Evolutionary conservation across 306 rosid species (phyloP).

Genomic region (Cicer pinnatifidum): DNA sequence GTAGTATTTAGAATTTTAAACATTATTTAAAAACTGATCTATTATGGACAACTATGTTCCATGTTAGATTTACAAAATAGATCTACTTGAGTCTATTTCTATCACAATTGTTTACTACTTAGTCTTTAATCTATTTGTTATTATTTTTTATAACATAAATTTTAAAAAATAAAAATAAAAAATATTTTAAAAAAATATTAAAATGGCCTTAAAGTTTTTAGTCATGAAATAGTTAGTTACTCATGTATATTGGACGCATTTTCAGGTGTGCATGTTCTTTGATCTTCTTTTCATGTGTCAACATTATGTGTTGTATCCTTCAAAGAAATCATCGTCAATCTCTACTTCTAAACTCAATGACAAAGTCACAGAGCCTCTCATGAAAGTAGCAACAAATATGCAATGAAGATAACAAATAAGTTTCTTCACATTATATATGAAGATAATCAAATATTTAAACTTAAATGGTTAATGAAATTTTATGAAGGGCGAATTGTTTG

Average conservation of each 20-base stretch:
- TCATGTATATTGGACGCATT: neutral
- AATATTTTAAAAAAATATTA: too few relatives aligned
- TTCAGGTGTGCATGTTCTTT: conserved; percentile 48
- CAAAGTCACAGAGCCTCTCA: conserved; percentile 42
- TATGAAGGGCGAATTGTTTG: too few relatives aligned
- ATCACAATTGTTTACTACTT: too few relatives aligned
- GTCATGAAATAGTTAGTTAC: conserved; percentile 3
- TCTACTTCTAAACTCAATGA: conserved; percentile 27
- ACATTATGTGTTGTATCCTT: conserved; percentile 48
- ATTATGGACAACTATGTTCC: too few relatives aligned
- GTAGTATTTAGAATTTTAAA: too few relatives aligned
- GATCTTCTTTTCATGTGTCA: conserved; percentile 50
- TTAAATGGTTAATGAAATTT: too few relatives aligned
- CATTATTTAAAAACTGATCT: too few relatives aligned
- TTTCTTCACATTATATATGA: neutral
- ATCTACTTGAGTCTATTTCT: too few relatives aligned
- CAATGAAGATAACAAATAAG: neutral
- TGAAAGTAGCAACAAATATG: conserved; percentile 9
- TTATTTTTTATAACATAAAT: too few relatives aligned
- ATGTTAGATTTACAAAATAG: too few relatives aligned
- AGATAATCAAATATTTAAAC: too few relatives aligned
- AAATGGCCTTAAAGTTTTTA: neutral
- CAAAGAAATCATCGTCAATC: conserved; percentile 8
- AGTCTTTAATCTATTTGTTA: too few relatives aligned
- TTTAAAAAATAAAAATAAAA: neutral